Base-by-base conservation (phyloP, 176 grass and related monocot genomes). In the Triticum turgidum region DNA sequence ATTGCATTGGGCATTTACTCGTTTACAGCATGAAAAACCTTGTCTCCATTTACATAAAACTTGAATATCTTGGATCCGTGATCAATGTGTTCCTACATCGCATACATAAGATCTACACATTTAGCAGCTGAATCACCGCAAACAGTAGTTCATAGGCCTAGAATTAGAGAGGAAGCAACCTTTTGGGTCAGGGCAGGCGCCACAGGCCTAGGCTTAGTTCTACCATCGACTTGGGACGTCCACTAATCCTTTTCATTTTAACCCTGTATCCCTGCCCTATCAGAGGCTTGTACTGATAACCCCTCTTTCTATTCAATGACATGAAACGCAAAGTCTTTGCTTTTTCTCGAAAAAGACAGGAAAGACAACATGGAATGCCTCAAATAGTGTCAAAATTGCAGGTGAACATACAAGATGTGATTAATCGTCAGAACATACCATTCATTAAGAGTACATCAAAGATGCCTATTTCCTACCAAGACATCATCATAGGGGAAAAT, bases 41-140 rank as follows among this genome's bases (percentile, higher is more conserved):
- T 91, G 65, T 90, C 83, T 73, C 96, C 96, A 82, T 95, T 73
- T 45, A 84, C 88, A 86, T 98, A 98, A 80, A 95, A 91, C 67
- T 98, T 98, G 70, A 80, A 95, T 84, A 98, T 95, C 69, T 73
- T 94, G 61, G 96, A 95, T 69, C 93, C 93, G 77, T 98, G 96
- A 89, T 98, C 96, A 22, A 98, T 79, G 84, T 91, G 95, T 88
- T 98, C 96, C 96, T 98, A 70, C 76, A 87, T 83, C 35, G 78
- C 34, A 90, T 77, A 62, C 77, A 56, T 64, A 85, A 83, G 85
- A 71, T 5, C 11, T 70, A 87, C 44, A 65, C 42, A 75, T 76
- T 45, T 79, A 79, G 65, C 34, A 44, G 41, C 7, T 41, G 42
- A 65, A 35, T 44, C 83, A 73, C 14, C 11, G 12, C 56, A 27